Percentiles rank a stretch among this genome's conserved stretches.
phyloP scores from a whole-genome alignment of 2,329 filamentous ascomycete species.

The Neonectria punicea region DNA sequence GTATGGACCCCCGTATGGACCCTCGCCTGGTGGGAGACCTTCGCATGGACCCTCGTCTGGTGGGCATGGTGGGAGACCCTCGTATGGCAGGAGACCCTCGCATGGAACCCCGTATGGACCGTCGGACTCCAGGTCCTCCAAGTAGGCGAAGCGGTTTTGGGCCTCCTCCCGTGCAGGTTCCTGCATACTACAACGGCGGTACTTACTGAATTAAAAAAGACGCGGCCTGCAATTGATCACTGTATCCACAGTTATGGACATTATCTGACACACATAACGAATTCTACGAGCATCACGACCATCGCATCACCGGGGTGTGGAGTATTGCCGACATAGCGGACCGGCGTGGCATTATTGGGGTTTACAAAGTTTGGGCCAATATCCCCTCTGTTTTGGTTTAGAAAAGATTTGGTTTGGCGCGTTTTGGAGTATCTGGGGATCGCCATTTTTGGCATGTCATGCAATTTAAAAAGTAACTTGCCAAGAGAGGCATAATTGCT shows the following conservation, averaged over 20 bases:
- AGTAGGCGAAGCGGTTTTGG: constrained; percentile 38
- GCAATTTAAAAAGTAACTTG: constrained; percentile 40
- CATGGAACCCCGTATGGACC: constrained; percentile 34
- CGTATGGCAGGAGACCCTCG: constrained; percentile 17
- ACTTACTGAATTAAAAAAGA: constrained; percentile 26
- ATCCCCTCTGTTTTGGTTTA: constrained; percentile 35
- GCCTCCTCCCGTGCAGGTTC: constrained; percentile 35
- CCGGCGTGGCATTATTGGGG: constrained; percentile 37
- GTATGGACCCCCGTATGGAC: constrained; percentile 23
- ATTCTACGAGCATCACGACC: constrained; percentile 43
- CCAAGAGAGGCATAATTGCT: constrained; percentile 36
- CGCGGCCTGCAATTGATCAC: constrained; percentile 18
- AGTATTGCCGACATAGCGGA: constrained; percentile 40
- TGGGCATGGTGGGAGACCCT: neutral
- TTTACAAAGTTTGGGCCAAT: constrained; percentile 39
- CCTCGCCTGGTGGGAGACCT: constrained; percentile 1
- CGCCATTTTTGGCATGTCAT: constrained; percentile 34
- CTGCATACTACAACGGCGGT: constrained; percentile 34
- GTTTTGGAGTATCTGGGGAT: constrained; percentile 42
- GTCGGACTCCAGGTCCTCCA: constrained; percentile 43
- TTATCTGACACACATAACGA: constrained; percentile 37
- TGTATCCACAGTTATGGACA: constrained; percentile 28
- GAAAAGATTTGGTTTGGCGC: constrained; percentile 31
- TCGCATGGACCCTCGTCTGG: constrained; percentile 34
- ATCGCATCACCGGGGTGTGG: constrained; percentile 42